These are phyloP conservation scores for Rhodofomes roseus DNA, from an alignment of 1,284 basidiomycete species.

Conservation along the genomic window DNA sequence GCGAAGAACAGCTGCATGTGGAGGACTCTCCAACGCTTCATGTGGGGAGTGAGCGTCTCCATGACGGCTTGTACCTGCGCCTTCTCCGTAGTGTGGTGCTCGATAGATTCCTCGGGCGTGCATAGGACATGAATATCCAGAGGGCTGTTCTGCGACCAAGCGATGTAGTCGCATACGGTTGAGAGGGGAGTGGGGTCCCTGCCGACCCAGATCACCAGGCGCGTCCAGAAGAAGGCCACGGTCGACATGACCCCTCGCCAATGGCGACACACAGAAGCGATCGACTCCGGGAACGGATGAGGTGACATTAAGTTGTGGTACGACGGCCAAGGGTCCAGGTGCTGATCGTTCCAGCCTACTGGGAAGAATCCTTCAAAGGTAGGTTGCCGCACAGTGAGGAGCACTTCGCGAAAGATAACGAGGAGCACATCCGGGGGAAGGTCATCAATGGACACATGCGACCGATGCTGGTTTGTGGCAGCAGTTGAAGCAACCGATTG, in stretches of 20 bases:
- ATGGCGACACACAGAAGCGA: not conserved
- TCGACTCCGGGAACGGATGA: not conserved
- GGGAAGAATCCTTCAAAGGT: not conserved
- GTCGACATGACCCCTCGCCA: slow-evolving; percentile 2
- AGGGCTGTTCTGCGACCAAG: not conserved
- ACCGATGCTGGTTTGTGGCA: no score
- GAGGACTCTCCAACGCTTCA: not conserved
- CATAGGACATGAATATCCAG: not conserved
- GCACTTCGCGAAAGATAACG: not conserved
- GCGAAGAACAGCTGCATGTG: not conserved
- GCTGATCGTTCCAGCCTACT: not conserved
- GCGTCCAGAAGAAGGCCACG: slow-evolving; percentile 4
- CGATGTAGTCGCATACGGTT: not conserved
- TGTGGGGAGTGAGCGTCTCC: not conserved
- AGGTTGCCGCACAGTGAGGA: not conserved
- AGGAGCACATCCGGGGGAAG: not conserved
- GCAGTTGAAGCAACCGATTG: no score
- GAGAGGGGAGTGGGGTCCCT: not conserved
- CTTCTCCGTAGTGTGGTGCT: not conserved
- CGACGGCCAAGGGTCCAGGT: not conserved
- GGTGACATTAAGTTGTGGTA: not conserved
- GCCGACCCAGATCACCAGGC: not conserved
- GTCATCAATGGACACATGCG: not conserved
- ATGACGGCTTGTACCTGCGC: not conserved
- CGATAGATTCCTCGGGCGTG: not conserved